These are phyloP conservation scores for Zygosaccharomyces bisporus DNA, from an alignment of 805 yeast genomes.

Conservation along the genomic window DNA sequence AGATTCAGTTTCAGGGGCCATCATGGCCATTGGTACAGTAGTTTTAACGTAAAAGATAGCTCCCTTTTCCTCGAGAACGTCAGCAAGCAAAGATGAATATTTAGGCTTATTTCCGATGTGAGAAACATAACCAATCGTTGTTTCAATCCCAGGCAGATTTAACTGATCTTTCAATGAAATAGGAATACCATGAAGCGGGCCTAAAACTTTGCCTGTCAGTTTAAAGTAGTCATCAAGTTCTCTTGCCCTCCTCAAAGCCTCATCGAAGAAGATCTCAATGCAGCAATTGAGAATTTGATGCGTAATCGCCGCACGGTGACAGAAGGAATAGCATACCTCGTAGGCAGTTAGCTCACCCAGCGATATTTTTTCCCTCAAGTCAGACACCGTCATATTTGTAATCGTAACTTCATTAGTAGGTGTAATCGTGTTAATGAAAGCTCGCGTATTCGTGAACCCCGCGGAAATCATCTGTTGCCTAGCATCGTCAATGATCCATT, in stretches of 20 bases:
- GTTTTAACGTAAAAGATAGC: conserved; percentile 55
- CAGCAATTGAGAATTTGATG: conserved; percentile 47
- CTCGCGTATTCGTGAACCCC: conserved; percentile 20
- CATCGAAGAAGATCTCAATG: conserved; percentile 45
- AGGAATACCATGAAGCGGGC: conserved; percentile 65
- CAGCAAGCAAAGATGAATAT: conserved; percentile 45
- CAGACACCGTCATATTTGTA: conserved; percentile 18
- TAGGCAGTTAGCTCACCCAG: conserved; percentile 39
- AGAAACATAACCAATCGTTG: conserved; percentile 16
- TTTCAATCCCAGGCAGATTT: conserved; percentile 15
- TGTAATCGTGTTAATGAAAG: conserved; percentile 8
- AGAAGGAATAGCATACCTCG: conserved; percentile 49
- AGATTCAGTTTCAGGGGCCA: conserved; percentile 54
- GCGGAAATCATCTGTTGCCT: conserved; percentile 13
- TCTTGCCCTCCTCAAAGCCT: conserved; percentile 56
- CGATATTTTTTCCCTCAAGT: conserved; percentile 20
- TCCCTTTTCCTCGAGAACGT: conserved; percentile 38
- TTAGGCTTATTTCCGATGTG: conserved; percentile 35
- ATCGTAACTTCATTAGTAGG: conserved; percentile 22
- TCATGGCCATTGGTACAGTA: conserved; percentile 53
- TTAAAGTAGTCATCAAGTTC: conserved; percentile 49
- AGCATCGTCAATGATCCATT: conserved; percentile 20
- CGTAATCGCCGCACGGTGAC: conserved; percentile 55
- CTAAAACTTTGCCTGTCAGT: conserved; percentile 47
- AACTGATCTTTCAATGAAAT: conserved; percentile 48